Evolutionary conservation across 495 filamentous ascomycete species (phyloP).

Genomic region (Xanthoparmelia taractica): DNA sequence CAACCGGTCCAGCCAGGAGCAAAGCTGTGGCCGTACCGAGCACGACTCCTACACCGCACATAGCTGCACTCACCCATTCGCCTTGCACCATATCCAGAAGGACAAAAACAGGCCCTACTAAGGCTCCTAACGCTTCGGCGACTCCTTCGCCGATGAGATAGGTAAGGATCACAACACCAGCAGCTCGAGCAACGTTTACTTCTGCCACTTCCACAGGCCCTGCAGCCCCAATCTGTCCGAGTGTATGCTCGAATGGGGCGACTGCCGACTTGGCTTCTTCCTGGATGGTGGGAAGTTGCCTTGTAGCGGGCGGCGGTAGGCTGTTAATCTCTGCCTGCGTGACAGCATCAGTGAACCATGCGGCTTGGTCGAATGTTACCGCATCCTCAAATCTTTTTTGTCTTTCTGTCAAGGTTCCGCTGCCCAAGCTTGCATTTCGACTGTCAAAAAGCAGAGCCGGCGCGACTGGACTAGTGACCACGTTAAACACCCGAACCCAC

Average conservation of each 20-base stretch:
- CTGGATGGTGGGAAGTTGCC: background rate
- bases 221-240: background rate
- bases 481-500: background rate
- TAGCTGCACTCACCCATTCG: background rate
- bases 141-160: background rate
- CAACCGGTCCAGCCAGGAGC: background rate
- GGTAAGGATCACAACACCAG: background rate
- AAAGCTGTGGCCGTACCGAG: background rate
- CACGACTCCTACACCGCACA: background rate
- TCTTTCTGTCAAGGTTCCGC: background rate
- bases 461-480: background rate
- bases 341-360: background rate
- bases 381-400: background rate
- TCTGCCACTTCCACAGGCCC: background rate
- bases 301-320: background rate
- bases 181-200: background rate
- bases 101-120: background rate
- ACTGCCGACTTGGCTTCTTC: background rate
- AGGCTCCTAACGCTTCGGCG: background rate
- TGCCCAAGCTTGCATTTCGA: background rate
- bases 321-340: background rate
- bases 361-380: background rate
- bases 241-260: background rate
- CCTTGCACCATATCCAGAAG: background rate
- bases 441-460: background rate